Conservation (phyloP, 345 rosid genomes). For the Citrus sp. region DNA sequence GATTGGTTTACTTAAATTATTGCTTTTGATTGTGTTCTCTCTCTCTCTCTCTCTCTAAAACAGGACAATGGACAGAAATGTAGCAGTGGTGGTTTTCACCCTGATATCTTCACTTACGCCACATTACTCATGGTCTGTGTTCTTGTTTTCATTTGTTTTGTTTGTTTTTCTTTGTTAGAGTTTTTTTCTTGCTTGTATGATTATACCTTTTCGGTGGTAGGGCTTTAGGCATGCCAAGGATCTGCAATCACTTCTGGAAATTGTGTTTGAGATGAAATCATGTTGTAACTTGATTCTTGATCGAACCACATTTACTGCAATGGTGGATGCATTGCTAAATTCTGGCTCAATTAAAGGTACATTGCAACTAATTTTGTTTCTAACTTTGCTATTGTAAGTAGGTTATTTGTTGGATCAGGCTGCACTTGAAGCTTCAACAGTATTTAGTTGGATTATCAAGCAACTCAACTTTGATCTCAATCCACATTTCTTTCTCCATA, state of each 20-base stretch:
- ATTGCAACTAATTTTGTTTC: slow-evolving; percentile 15
- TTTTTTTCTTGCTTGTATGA: no score
- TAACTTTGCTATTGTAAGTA: background rate
- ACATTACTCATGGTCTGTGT: slow-evolving; percentile 56
- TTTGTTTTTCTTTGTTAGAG: background rate
- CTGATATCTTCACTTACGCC: slow-evolving; percentile 63
- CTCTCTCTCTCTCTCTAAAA: slow-evolving; percentile 2
- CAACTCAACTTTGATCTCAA: background rate
- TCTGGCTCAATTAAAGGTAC: slow-evolving; percentile 62
- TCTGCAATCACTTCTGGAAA: slow-evolving; percentile 42
- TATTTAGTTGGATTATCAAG: background rate
- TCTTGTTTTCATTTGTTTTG: background rate
- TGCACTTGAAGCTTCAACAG: background rate
- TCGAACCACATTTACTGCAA: slow-evolving; percentile 62
- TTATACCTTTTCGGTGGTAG: slow-evolving; percentile 22
- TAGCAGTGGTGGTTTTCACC: slow-evolving; percentile 31
- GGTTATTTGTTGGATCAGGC: background rate
- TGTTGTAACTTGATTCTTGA: slow-evolving; percentile 44
- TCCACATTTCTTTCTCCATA: background rate
- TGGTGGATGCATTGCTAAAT: slow-evolving; percentile 57
- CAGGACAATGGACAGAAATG: slow-evolving; percentile 49
- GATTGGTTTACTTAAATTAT: slow-evolving; percentile 14
- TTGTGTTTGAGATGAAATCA: slow-evolving; percentile 55
- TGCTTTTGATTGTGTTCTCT: slow-evolving; percentile 3
- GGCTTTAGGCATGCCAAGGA: slow-evolving; percentile 59